These are phyloP conservation scores for Silene conica DNA, from an alignment of 148 eudicot genomes.

Conservation along the genomic window DNA sequence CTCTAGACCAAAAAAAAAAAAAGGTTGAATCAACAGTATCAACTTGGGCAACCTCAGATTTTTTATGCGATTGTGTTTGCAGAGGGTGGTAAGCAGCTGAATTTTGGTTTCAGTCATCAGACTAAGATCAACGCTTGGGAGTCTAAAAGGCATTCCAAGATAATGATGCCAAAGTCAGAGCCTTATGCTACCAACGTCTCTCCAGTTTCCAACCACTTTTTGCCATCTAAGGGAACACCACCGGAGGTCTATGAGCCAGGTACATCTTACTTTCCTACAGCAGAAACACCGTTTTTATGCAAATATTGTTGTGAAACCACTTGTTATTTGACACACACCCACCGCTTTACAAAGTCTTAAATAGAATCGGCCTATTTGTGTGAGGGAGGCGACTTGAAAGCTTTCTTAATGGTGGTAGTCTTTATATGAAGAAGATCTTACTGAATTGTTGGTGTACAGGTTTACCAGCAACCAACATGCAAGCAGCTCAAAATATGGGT, in stretches of 20 bases:
- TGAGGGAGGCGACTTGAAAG: no score
- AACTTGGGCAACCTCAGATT: no score
- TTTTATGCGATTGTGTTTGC: slow-evolving; percentile 17
- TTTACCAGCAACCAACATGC: slow-evolving; percentile 41
- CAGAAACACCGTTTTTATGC: no score
- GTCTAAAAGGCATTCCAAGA: slow-evolving; percentile 41
- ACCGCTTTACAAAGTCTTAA: no score
- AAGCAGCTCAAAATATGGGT: slow-evolving; percentile 53
- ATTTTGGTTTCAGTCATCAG: slow-evolving; percentile 49
- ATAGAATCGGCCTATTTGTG: no score
- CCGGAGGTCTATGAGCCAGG: slow-evolving; percentile 54
- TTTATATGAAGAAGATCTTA: no score
- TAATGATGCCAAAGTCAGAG: slow-evolving; percentile 37
- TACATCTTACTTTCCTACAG: slow-evolving; percentile 18
- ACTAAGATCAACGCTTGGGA: slow-evolving; percentile 45
- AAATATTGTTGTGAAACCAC: no score
- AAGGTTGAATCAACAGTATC: no score
- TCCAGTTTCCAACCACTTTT: slow-evolving; percentile 37
- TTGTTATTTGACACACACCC: no score
- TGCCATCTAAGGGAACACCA: slow-evolving; percentile 42
- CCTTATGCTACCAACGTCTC: slow-evolving; percentile 26
- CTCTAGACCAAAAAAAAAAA: no score
- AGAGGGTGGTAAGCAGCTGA: slow-evolving; percentile 65
- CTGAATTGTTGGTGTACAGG: slow-evolving; percentile 30
- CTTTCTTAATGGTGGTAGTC: no score